Percentiles rank a stretch among this genome's conserved stretches.
These are phyloP conservation scores for Phytopythium montanum DNA, from an alignment of 352 stramenopile species.

Conservation along the genomic window DNA sequence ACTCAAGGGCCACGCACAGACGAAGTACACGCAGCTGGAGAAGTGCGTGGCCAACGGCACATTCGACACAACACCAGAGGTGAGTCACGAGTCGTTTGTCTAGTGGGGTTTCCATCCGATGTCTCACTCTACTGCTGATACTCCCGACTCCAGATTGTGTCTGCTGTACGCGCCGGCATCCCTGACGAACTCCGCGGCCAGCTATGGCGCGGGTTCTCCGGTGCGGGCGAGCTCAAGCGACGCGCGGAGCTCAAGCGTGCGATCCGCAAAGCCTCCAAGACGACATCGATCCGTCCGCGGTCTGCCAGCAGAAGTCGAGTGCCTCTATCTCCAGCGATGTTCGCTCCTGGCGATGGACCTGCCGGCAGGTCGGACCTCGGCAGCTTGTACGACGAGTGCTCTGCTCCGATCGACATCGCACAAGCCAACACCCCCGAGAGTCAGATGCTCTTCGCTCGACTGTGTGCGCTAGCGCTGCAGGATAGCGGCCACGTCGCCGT, in stretches of 20 bases:
- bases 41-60: conserved; percentile 63
- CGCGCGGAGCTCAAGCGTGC: conserved; percentile 54
- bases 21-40: conserved; percentile 81
- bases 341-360: background rate
- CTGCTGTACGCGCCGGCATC: conserved; percentile 67
- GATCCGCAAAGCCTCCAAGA: conserved; percentile 52
- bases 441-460: conserved; percentile 58
- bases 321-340: conserved; percentile 4
- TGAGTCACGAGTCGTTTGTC: conserved; percentile 14
- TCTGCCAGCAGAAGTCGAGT: conserved; percentile 1
- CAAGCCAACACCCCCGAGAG: conserved; percentile 44
- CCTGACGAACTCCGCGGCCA: conserved; percentile 70
- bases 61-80: conserved; percentile 60
- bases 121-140: background rate
- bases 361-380: conserved; percentile 8
- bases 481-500: conserved; percentile 30
- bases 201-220: conserved; percentile 75
- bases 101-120: background rate
- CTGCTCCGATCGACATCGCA: conserved; percentile 33
- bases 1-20: conserved; percentile 71
- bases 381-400: conserved; percentile 46
- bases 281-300: conserved; percentile 24
- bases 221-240: conserved; percentile 52
- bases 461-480: conserved; percentile 51
- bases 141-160: conserved; percentile 44